phyloP scores from a whole-genome alignment of 2,329 filamentous ascomycete species.

The Arachnopeziza araneosa region DNA sequence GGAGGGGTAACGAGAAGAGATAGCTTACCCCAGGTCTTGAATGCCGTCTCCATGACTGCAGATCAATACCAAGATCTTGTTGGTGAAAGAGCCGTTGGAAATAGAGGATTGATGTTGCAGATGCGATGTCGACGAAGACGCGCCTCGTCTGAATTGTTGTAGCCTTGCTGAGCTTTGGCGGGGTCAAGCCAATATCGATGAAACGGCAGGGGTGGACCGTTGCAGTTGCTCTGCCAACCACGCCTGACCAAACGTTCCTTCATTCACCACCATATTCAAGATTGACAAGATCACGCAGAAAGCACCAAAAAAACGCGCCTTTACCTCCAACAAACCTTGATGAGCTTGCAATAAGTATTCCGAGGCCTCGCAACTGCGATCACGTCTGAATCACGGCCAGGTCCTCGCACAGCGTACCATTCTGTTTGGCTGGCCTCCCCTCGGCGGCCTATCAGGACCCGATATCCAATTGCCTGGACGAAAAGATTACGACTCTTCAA shows the following conservation, averaged over 20 bases:
- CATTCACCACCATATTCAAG: background rate
- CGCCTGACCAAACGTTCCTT: background rate
- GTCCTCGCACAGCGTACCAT: constrained; percentile 3
- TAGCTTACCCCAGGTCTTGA: constrained; percentile 54
- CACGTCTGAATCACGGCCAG: constrained; percentile 20
- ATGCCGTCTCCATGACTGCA: constrained; percentile 46
- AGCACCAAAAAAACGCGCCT: constrained; percentile 7
- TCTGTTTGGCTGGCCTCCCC: constrained; percentile 1
- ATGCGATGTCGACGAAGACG: no score
- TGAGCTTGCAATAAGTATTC: constrained; percentile 16
- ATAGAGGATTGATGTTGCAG: no score
- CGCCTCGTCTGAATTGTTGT: constrained; percentile 1
- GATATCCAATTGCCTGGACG: background rate
- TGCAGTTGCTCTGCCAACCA: background rate
- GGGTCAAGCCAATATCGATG: background rate
- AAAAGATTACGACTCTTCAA: background rate
- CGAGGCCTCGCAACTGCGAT: constrained; percentile 26
- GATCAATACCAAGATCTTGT: background rate
- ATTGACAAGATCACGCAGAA: background rate
- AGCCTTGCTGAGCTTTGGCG: constrained; percentile 5
- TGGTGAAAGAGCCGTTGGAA: no score
- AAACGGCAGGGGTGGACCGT: background rate
- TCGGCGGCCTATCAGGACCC: constrained; percentile 1
- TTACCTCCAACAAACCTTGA: constrained; percentile 17
- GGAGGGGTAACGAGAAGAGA: constrained; percentile 7